Evolutionary conservation across 192 early-diverging fungal genomes (phyloP).

Genomic region (Umbelopsis sp.): DNA sequence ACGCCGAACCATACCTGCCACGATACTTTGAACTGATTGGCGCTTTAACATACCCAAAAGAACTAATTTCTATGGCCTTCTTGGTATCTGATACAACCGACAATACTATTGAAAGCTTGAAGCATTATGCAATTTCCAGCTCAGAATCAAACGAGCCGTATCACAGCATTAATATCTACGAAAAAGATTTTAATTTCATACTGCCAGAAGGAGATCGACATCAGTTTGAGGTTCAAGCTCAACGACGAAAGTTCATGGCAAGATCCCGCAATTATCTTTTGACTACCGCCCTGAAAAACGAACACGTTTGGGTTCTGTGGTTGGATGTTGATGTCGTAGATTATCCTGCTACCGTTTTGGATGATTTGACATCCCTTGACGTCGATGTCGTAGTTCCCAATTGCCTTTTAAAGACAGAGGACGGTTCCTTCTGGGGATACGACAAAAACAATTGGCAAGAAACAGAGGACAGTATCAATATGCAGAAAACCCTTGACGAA

Average conservation of each 20-base stretch:
- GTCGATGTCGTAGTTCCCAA: constrained; percentile 62
- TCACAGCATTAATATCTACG: constrained; percentile 51
- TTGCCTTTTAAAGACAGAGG: constrained; percentile 43
- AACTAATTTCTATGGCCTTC: constrained; percentile 52
- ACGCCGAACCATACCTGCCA: constrained; percentile 51
- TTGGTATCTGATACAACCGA: constrained; percentile 63
- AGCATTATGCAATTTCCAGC: constrained; percentile 27
- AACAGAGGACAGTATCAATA: constrained; percentile 44
- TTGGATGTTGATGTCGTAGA: constrained; percentile 61
- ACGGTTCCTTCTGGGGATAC: constrained; percentile 45
- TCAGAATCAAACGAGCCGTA: constrained; percentile 28
- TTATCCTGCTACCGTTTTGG: constrained; percentile 53
- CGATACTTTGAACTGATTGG: constrained; percentile 59
- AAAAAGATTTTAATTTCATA: constrained; percentile 58
- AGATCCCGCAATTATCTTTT: constrained; percentile 59
- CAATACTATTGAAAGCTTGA: constrained; percentile 46
- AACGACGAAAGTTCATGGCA: constrained; percentile 58
- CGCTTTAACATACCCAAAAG: constrained; percentile 50
- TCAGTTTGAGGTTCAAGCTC: constrained; percentile 52
- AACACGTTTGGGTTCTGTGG: constrained; percentile 63
- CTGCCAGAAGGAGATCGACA: constrained; percentile 54
- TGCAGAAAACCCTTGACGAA: constrained; percentile 38
- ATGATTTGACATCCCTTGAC: constrained; percentile 55
- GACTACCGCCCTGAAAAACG: constrained; percentile 48
- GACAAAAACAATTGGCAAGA: constrained; percentile 66